These are phyloP conservation scores for Colletotrichum musicola DNA, from an alignment of 2,329 filamentous ascomycete genomes.

Conservation along the genomic window DNA sequence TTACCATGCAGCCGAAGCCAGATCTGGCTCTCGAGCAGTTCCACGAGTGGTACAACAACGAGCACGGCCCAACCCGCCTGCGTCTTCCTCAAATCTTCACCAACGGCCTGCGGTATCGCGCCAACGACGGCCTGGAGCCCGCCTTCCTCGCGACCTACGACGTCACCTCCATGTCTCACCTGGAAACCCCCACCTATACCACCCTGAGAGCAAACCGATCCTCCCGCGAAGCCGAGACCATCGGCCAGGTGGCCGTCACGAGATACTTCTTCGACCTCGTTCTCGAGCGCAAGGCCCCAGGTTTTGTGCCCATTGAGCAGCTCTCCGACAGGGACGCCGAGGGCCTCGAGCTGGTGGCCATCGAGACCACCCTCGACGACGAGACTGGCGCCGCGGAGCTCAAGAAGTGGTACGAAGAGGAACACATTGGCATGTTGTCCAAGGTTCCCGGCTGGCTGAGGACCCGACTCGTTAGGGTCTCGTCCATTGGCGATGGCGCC, in stretches of 20 bases:
- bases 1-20: slow-evolving; percentile 85
- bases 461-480: slow-evolving; percentile 77
- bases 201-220: slow-evolving; percentile 71
- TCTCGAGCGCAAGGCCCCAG: slow-evolving; percentile 64
- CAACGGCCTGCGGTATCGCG: slow-evolving; percentile 84
- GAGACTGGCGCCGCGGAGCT: slow-evolving; percentile 66
- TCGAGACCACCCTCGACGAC: slow-evolving; percentile 68
- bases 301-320: slow-evolving; percentile 72
- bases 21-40: slow-evolving; percentile 77
- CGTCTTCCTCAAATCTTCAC: slow-evolving; percentile 78
- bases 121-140: slow-evolving; percentile 72
- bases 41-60: slow-evolving; percentile 95
- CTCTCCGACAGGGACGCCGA: slow-evolving; percentile 69
- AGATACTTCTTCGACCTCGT: slow-evolving; percentile 79
- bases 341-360: slow-evolving; percentile 72
- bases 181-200: slow-evolving; percentile 79
- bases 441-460: slow-evolving; percentile 85
- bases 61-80: slow-evolving; percentile 86
- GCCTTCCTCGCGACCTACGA: slow-evolving; percentile 87
- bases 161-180: slow-evolving; percentile 77
- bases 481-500: slow-evolving; percentile 68
- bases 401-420: slow-evolving; percentile 78
- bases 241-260: slow-evolving; percentile 72
- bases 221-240: slow-evolving; percentile 65
- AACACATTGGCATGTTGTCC: slow-evolving; percentile 78